Conservation (phyloP, 306 rosid genomes). For the Cucumis hystrix region DNA sequence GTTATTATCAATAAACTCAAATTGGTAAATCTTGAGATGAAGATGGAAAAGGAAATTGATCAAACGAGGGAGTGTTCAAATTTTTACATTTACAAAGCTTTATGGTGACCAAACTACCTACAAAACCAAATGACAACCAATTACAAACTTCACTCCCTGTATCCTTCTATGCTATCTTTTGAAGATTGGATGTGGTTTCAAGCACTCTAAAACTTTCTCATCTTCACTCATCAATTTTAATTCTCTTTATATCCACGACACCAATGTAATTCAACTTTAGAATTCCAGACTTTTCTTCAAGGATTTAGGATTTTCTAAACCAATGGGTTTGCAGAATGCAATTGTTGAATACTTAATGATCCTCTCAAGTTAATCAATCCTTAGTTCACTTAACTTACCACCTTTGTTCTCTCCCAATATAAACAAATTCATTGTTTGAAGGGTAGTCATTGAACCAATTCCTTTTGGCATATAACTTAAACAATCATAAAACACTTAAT, state of each 20-base stretch:
- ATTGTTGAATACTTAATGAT: not conserved
- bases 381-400: not conserved
- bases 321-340: not conserved
- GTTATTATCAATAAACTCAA: not conserved
- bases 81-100: not conserved
- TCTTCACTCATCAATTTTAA: not conserved
- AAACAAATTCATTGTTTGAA: not conserved
- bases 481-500: accelerated
- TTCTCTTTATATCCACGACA: no score
- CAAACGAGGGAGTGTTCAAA: not conserved
- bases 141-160: not conserved
- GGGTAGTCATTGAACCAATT: not conserved
- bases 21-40: not conserved
- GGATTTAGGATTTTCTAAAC: not conserved
- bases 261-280: not conserved
- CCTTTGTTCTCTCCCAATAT: not conserved
- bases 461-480: conserved; percentile 12
- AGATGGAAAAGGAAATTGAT: not conserved
- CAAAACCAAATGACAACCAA: not conserved
- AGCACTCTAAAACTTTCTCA: not conserved
- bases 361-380: not conserved
- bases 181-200: not conserved
- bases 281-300: not conserved
- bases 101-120: not conserved
- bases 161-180: not conserved